Conservation (phyloP, 1,284 basidiomycete genomes). For the Ceratobasidium sp. region DNA sequence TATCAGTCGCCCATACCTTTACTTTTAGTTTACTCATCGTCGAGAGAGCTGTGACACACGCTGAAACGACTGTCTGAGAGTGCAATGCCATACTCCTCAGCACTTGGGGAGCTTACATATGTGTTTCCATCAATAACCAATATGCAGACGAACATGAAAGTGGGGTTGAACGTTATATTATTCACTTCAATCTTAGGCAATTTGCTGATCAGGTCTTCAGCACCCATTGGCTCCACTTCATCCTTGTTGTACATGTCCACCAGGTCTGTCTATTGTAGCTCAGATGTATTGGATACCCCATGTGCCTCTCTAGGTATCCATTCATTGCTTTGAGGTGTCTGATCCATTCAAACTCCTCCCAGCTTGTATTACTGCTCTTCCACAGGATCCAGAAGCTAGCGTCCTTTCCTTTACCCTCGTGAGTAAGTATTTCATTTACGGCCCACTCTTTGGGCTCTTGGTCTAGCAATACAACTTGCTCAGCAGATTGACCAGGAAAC, state of each 20-base stretch:
- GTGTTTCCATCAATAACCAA: no score
- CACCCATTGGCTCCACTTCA: neutral
- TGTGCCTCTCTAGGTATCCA: neutral
- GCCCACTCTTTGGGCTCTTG: constrained; percentile 55
- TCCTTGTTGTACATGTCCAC: neutral
- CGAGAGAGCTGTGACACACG: no score
- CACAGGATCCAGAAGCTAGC: constrained; percentile 58
- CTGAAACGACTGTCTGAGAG: no score
- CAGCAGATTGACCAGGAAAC: neutral
- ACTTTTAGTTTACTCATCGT: no score
- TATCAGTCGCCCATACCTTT: no score
- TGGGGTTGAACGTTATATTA: no score
- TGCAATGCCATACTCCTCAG: no score
- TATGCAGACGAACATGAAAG: no score
- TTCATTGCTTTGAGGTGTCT: neutral
- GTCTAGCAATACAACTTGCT: neutral
- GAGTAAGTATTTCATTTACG: constrained; percentile 56
- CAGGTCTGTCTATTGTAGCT: neutral
- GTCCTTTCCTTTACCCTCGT: constrained; percentile 53
- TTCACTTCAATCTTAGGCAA: no score
- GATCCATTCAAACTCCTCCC: constrained; percentile 49
- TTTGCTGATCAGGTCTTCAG: no score
- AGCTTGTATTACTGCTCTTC: constrained; percentile 58
- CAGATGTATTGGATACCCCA: neutral
- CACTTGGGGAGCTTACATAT: no score